These are phyloP conservation scores for Boletus reticulatus DNA, from an alignment of 768 basidiomycete genomes.

Conservation along the genomic window DNA sequence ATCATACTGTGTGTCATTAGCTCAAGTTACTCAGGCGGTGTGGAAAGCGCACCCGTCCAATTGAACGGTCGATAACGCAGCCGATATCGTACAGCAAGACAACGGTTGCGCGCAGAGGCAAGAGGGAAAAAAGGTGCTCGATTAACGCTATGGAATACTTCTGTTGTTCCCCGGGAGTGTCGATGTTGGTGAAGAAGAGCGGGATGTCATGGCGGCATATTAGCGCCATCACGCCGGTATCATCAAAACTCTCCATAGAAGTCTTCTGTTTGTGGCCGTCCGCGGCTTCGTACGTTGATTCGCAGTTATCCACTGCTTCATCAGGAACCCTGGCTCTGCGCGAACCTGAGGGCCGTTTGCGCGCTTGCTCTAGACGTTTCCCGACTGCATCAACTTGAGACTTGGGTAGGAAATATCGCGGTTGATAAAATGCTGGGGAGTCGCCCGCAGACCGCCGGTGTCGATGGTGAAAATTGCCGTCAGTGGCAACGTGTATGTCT, in stretches of 20 bases:
- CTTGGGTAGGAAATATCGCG: conserved; percentile 33
- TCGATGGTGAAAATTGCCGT: too few relatives aligned
- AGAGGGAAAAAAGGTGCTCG: not conserved
- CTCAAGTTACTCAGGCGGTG: too few relatives aligned
- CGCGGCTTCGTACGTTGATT: not conserved
- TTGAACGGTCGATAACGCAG: too few relatives aligned
- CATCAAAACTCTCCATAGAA: not conserved
- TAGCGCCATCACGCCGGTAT: not conserved
- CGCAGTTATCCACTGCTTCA: not conserved
- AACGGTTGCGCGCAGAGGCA: not conserved
- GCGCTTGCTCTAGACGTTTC: not conserved
- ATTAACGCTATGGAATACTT: not conserved
- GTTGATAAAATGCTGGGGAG: conserved; percentile 6
- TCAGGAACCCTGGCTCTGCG: not conserved
- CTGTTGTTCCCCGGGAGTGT: not conserved
- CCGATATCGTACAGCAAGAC: not conserved
- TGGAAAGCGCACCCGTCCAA: not conserved
- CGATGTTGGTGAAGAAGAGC: too few relatives aligned
- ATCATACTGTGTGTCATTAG: not conserved
- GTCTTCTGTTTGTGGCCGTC: not conserved
- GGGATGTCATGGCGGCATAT: too few relatives aligned
- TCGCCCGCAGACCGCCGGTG: not conserved
- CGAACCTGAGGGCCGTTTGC: not conserved
- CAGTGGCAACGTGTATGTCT: not conserved
- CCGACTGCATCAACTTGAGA: conserved; percentile 26